Conservation (phyloP, 176 grass and related monocot genomes). For the Saccharum spontaneum region DNA sequence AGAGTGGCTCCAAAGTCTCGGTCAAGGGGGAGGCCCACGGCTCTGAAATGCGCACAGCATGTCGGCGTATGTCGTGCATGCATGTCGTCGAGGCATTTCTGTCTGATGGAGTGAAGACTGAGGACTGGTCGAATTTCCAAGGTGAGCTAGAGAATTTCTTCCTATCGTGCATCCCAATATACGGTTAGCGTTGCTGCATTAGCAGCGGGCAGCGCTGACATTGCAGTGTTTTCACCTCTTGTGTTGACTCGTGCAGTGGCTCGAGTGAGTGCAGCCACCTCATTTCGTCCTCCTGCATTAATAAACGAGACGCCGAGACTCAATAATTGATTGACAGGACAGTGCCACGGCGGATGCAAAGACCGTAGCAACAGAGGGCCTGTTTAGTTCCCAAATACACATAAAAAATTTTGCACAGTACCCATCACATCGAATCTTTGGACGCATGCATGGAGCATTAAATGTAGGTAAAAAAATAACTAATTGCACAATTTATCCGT, state of each 20-base stretch:
- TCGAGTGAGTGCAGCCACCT: not conserved
- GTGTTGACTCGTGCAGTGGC: not conserved
- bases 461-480: too few species aligned
- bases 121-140: too few species aligned
- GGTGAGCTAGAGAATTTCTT: too few species aligned
- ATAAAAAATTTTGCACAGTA: too few species aligned
- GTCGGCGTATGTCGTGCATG: not conserved
- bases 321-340: not conserved
- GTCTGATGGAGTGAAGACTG: not conserved
- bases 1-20: not conserved
- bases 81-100: not conserved
- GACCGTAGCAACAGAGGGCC: too few species aligned
- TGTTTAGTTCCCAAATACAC: too few species aligned
- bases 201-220: not conserved
- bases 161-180: not conserved
- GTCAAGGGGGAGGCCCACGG: conserved; percentile 9
- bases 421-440: too few species aligned
- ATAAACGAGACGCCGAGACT: not conserved
- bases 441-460: too few species aligned
- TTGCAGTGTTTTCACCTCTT: not conserved
- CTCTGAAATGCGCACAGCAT: not conserved
- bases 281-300: too few species aligned
- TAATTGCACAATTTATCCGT: too few species aligned
- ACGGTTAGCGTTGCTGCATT: not conserved
- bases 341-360: not conserved